Evolutionary conservation across 306 rosid genomes (phyloP), one percentile per base, ranked within the genome.

Genomic region (Pterocarpus santalinus): DNA sequence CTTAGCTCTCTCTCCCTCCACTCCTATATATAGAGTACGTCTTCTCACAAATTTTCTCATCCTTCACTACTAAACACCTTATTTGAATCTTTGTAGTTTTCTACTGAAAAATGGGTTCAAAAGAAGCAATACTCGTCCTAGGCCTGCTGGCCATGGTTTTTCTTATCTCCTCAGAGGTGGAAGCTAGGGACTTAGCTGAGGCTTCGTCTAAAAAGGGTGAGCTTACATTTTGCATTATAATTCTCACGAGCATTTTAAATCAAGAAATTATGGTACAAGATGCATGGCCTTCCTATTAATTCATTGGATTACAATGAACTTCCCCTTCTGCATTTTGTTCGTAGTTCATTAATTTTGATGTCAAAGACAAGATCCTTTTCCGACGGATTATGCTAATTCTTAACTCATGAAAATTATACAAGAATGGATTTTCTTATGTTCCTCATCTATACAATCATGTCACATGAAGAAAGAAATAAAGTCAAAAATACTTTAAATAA

Each of bases 51-150:
- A 0, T 36, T 69, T 74, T 32, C 55, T 38, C 84, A 78, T 65
- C 74, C 38, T 63, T 57, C 75, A 35, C 6, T 33, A 63, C 34
- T 55, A 35, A 16, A 35, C 22, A 60, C 15, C 22, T 56, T 30
- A n/a, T 41, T 34, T 33, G 1, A 77, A 0, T 47, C 5, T 1
- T 56, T 57, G n/a, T 39, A 22, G 3, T 3, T 11, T 46, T 0
- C 4, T 58, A 33, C 62, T 53, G 7, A 79, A 74, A 51, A 66
- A 91, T 86, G 95, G 82, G 56, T 79, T 88, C 86, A 6, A 89
- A 77, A 67, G 69, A 76, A 9, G 12, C 77, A 49, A 22, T 51
- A 4, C 46, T 89, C 73, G 51, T 76, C 47, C 61, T 89, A 0
- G 78, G 82, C 55, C 72, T 93, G 53, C 73, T 84, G 44, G 89